Evolutionary conservation across 805 yeast species (phyloP).

Genomic region (fission yeast (Schizosaccharomyces pombe)): DNA sequence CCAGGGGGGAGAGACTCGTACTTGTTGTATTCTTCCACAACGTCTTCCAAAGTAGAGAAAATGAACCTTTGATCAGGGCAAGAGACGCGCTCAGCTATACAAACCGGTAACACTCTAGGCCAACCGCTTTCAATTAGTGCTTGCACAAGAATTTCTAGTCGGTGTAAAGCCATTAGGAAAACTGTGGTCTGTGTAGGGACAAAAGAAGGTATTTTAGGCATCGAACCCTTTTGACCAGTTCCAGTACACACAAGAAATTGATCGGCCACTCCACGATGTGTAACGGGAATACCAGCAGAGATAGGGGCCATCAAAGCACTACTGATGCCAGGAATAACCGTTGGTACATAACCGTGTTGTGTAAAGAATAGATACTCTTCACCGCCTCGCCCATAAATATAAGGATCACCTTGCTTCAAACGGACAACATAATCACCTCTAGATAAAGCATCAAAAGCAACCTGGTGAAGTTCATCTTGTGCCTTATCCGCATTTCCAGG

Average conservation of each 20-base stretch:
- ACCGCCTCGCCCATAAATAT: conserved; percentile 88
- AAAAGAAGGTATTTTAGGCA: conserved; percentile 58
- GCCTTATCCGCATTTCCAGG: conserved; percentile 94
- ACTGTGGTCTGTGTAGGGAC: conserved; percentile 55
- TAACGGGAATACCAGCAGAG: conserved; percentile 62
- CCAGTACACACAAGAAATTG: conserved; percentile 88
- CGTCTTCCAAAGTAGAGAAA: conserved; percentile 41
- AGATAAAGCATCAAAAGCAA: conserved; percentile 42
- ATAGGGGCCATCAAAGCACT: conserved; percentile 79
- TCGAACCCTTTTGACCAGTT: conserved; percentile 66
- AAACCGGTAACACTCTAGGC: conserved; percentile 53
- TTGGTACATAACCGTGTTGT: conserved; percentile 42
- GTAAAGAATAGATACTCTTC: conserved; percentile 61
- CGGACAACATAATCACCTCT: conserved; percentile 63
- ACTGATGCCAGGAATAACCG: conserved; percentile 68
- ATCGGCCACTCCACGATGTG: conserved; percentile 78
- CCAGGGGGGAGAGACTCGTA: conserved; percentile 89
- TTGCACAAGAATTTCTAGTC: conserved; percentile 21
- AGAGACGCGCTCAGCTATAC: conserved; percentile 73
- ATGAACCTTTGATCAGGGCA: conserved; percentile 82
- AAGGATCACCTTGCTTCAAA: conserved; percentile 90
- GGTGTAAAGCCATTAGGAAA: conserved; percentile 72
- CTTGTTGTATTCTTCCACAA: conserved; percentile 49
- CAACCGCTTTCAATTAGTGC: conserved; percentile 26
- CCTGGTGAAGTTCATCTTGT: conserved; percentile 54